Percentiles rank a stretch among this genome's conserved stretches.
phyloP scores from a whole-genome alignment of 176 grass and related monocot genomes.

The Eragrostis nindensis region DNA sequence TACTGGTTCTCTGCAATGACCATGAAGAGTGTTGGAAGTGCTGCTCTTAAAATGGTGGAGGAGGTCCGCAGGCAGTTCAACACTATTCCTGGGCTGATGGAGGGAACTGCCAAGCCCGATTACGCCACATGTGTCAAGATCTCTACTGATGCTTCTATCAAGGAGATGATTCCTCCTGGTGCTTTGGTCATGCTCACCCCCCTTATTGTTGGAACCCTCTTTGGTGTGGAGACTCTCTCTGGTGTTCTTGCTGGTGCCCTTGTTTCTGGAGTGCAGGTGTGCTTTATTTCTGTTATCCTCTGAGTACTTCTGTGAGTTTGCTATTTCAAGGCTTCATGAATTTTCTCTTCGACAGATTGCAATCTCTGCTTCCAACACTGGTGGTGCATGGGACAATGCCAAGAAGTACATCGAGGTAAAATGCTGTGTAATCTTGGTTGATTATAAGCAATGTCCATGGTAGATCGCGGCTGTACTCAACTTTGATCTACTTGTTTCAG shows the following conservation, averaged over 20 bases:
- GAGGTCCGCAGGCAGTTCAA: constrained; percentile 96
- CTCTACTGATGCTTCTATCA: constrained; percentile 93
- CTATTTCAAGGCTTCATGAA: constrained; percentile 3
- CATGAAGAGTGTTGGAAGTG: constrained; percentile 92
- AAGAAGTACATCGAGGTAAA: constrained; percentile 98
- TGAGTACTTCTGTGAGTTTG: background rate
- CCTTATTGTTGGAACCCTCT: constrained; percentile 83
- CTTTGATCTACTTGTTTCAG: constrained; percentile 39
- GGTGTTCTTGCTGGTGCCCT: constrained; percentile 91
- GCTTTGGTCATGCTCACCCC: constrained; percentile 85
- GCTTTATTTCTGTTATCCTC: background rate
- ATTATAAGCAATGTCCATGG: background rate
- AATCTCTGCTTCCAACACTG: constrained; percentile 90
- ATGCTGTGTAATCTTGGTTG: background rate
- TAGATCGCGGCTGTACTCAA: background rate
- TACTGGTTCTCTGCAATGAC: constrained; percentile 99
- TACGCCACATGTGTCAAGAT: constrained; percentile 95
- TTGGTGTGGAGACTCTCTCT: constrained; percentile 84
- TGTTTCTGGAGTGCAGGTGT: constrained; percentile 89
- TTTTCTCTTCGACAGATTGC: constrained; percentile 56
- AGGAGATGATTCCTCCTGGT: constrained; percentile 94
- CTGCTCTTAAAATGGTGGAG: constrained; percentile 92
- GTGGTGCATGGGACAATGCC: constrained; percentile 91
- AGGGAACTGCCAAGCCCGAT: constrained; percentile 77
- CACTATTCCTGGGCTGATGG: constrained; percentile 80